Evolutionary conservation across 768 basidiomycete species (phyloP), one percentile per base, ranked within the genome.

Genomic region (Pulveroboletus ravenelii): DNA sequence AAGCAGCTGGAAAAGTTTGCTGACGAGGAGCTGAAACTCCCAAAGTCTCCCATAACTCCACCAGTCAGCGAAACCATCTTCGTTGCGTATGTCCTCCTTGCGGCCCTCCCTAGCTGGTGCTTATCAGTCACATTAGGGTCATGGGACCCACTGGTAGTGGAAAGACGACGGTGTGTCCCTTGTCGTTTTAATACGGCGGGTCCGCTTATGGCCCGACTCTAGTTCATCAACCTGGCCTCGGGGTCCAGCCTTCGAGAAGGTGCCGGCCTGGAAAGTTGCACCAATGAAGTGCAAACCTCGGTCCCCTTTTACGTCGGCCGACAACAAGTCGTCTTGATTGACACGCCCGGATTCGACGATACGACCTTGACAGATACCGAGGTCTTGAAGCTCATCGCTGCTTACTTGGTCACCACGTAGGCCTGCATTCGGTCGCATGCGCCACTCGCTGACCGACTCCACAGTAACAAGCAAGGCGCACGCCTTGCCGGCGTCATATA

Each of bases 341-440:
- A 84, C 53, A 84, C 82, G 0, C 82, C 82, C 7, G 82, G 82
- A 1, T 84, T 82, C 56, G 81, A 82, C 60, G 80, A 82, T 52
- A 77, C 80, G 4, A 58, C 46, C 27, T 60, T 70, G 52, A 77
- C 73, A 32, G 80, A 81, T 53, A 72, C 74, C 1, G 78, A 78
- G 32, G 71, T 81, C 27, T 55, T 81, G 35, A 73, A 69, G 39
- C 72, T 78, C 71, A 80, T 80, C 25, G 74, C 79, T 51, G 73
- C 41, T 15, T 68, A 68, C 57, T 52, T 68, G 3, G 62, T 64
- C 53, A 53, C 64, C 35, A 68, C 66, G 67, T 68, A 61, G 8
- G 66, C 29, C 9, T 10, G 13, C 38, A 9, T 8, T 29, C 29
- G 1, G 10, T 40, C 41, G 13, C 25, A 5, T 10, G 6, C 25